Percentiles rank a stretch among this genome's conserved stretches.
Conservation (phyloP, 2,329 filamentous ascomycete genomes). For the Karstenula rhodostoma region DNA sequence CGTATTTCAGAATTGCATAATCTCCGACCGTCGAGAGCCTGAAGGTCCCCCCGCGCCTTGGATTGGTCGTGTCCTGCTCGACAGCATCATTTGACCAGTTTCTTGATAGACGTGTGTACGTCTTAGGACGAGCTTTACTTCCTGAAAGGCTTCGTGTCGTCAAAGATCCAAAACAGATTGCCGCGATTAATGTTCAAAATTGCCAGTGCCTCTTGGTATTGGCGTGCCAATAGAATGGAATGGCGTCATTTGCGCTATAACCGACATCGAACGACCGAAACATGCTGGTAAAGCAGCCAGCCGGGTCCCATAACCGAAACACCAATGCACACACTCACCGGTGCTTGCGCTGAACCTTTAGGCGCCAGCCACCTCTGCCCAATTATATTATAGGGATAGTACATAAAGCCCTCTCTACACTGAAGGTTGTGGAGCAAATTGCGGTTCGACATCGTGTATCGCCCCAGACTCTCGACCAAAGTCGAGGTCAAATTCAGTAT, state of each 20-base stretch:
- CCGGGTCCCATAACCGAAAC: not conserved
- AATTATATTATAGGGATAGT: not conserved
- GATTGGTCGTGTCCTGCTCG: not conserved
- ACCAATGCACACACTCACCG: not conserved
- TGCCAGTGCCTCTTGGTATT: not conserved
- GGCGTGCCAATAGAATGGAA: not conserved
- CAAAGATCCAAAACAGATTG: not conserved
- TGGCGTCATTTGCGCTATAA: not conserved
- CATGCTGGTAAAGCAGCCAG: not conserved
- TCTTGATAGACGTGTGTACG: not conserved
- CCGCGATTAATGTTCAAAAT: not conserved
- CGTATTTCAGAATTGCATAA: too few species aligned
- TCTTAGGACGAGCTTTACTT: not conserved
- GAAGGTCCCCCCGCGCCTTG: not conserved
- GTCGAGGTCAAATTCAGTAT: conserved; percentile 41
- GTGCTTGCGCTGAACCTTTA: not conserved
- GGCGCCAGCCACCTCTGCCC: not conserved
- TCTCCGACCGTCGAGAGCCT: not conserved
- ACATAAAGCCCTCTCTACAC: not conserved
- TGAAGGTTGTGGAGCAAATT: not conserved
- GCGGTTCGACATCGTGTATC: conserved; percentile 20
- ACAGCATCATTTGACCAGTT: not conserved
- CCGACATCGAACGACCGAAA: not conserved
- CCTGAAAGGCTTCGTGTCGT: not conserved
- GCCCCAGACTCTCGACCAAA: conserved; percentile 27